phyloP scores from a whole-genome alignment of 257 asterid species.

The Ilex asprella region DNA sequence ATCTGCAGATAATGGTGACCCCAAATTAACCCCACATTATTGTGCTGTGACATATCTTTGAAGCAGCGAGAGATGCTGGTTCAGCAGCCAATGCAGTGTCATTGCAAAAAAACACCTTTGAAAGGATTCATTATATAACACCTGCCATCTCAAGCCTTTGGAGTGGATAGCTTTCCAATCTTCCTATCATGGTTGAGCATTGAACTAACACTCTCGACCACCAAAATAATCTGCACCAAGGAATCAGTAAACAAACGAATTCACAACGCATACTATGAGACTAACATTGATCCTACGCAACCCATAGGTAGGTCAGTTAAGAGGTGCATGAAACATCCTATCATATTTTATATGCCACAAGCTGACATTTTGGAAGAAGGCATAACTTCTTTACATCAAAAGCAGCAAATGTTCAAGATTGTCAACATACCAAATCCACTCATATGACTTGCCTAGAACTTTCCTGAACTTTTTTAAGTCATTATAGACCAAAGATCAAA shows the following conservation, averaged over 20 bases:
- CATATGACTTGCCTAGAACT: too few species aligned
- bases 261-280: too few species aligned
- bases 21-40: conserved; percentile 1
- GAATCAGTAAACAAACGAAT: background rate
- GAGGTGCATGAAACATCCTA: background rate
- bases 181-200: conserved; percentile 82
- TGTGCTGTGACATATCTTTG: conserved; percentile 3
- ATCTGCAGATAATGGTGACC: too few species aligned
- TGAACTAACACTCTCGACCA: conserved; percentile 80
- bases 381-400: background rate
- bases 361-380: background rate
- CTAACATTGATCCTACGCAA: background rate
- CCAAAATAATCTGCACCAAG: conserved; percentile 57
- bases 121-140: background rate
- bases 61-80: conserved; percentile 5
- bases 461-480: too few species aligned
- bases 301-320: background rate
- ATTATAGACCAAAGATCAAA: too few species aligned
- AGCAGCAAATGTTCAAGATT: background rate
- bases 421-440: too few species aligned
- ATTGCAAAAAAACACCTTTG: conserved; percentile 1
- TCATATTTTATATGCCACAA: background rate
- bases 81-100: background rate
- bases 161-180: conserved; percentile 45
- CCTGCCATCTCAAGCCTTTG: conserved; percentile 21